Base-by-base conservation (phyloP, 169 alveolate genomes). In the Plasmodium vivax region DNA sequence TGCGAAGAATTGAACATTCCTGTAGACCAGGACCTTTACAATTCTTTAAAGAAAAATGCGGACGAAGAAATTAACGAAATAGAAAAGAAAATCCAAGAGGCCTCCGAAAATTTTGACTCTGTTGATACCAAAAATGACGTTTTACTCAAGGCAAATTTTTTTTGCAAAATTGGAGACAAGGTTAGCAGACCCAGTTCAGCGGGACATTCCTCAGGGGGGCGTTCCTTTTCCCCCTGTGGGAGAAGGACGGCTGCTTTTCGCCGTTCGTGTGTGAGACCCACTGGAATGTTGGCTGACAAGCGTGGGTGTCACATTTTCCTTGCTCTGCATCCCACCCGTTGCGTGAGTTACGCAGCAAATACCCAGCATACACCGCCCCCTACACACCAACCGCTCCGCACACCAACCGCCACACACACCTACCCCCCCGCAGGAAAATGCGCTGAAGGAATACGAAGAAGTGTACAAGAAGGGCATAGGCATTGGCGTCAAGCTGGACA, bases 121-220 rank as follows among this genome's bases (percentile, higher is more conserved):
- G 92, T 97, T 27, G 99, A 98, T 72, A 97, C 98, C 36, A 97
- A 98, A 94, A 99, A 98, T 88, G 98, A 98, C 14, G 83, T 98
- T 32, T 94, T 98, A 41, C 98, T 97, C 51, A 98, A 97, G 92
- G 99, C 99, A 6, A 93, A 95, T 82, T 97, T 93, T 87, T 97
- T 94, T 93, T 92, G 97, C 91, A 96, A 97, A 83, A 97, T 97
- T 36, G 98, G 98, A 27, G 98, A 97, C 79, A 74, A 84, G 80
- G 98, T 96, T 32, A 84, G 81, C 16, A 56, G 27, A 43, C 9
- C 6, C 34, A 34, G 16, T 47, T 51, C 2, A 51, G 23, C 12
- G 62, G 23, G 16, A 1, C 7, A 19, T 0, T 2, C 23, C 16
- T 14, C 23, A 23, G 27, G 27, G 27, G 0, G 0, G 27, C 27